phyloP scores from a whole-genome alignment of 805 yeast genomes.

The Komagataella ulmi region DNA sequence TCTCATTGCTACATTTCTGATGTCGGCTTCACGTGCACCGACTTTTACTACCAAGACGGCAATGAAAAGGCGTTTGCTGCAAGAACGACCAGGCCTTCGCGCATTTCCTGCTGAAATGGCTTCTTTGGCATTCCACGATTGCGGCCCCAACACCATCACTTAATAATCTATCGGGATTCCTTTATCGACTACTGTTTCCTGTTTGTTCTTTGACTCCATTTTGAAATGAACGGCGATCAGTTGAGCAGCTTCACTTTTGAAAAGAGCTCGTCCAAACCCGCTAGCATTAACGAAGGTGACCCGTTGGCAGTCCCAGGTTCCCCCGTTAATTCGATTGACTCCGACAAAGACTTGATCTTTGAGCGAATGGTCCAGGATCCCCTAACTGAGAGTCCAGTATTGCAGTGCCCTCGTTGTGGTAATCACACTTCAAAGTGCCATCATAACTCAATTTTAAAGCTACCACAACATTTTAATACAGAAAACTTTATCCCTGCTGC shows the following conservation, averaged over 20 bases:
- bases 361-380: constrained; percentile 60
- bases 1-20: too few species aligned
- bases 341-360: constrained; percentile 35
- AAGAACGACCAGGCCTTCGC: neutral
- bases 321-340: neutral
- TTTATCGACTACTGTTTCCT: neutral
- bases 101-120: neutral
- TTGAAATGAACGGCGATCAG: neutral
- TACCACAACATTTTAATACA: constrained; percentile 24
- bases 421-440: constrained; percentile 2
- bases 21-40: neutral
- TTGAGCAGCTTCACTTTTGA: neutral
- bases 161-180: neutral
- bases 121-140: neutral
- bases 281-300: neutral
- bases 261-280: neutral
- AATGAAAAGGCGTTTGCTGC: too few species aligned
- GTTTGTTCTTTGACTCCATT: neutral
- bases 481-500: constrained; percentile 47
- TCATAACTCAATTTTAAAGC: constrained; percentile 14
- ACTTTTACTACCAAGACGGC: neutral
- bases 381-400: constrained; percentile 7
- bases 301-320: neutral
- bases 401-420: constrained; percentile 4
- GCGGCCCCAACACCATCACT: neutral